Evolutionary conservation across 192 early-diverging fungal genomes (phyloP).

Genomic region (Rhizophagus clarus): DNA sequence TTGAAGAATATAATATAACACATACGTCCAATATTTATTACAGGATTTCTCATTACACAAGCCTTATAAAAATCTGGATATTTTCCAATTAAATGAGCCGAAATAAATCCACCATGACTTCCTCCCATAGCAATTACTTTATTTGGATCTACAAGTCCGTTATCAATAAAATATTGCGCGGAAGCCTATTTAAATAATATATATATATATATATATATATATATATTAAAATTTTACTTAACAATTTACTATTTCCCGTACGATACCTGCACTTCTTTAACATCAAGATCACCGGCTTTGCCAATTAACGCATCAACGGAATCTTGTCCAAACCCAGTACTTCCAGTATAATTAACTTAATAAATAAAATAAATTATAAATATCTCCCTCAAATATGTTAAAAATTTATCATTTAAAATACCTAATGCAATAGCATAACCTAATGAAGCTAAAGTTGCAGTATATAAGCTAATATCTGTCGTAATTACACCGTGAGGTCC

Average conservation of each 20-base stretch:
- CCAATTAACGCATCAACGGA: conserved; percentile 66
- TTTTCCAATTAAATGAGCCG: conserved; percentile 55
- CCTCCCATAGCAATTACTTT: conserved; percentile 68
- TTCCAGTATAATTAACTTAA: conserved; percentile 79
- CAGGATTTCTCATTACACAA: conserved; percentile 73
- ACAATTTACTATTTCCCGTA: background rate
- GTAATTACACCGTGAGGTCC: conserved; percentile 69
- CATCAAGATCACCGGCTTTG: conserved; percentile 64
- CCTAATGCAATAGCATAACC: conserved; percentile 61
- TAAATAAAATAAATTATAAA: conserved; percentile 8
- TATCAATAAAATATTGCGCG: conserved; percentile 41
- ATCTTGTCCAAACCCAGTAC: conserved; percentile 76
- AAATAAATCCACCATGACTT: conserved; percentile 72
- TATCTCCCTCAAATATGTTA: background rate
- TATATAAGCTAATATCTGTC: conserved; percentile 51
- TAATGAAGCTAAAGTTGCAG: conserved; percentile 52
- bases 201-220: background rate
- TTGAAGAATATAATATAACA: background rate
- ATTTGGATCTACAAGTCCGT: conserved; percentile 48
- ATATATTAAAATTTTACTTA: background rate
- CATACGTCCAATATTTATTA: conserved; percentile 58
- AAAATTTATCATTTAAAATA: conserved; percentile 20
- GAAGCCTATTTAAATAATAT: background rate
- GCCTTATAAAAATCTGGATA: conserved; percentile 65
- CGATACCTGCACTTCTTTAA: conserved; percentile 39